Conservation (phyloP, 75 land plant genomes). For the Picea sitchensis region DNA sequence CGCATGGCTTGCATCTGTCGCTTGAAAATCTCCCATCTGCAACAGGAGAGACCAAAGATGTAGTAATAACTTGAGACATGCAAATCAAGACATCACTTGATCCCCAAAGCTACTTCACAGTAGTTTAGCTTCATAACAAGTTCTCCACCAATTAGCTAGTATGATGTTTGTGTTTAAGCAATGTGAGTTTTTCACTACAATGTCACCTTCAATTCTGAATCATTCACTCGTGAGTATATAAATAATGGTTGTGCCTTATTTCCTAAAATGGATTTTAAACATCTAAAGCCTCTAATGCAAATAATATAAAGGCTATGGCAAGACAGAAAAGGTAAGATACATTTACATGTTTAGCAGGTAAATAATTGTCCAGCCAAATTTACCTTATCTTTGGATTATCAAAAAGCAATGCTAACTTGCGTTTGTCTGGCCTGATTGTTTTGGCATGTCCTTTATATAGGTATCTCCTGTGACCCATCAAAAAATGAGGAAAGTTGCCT, state of each 20-base stretch:
- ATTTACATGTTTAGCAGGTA: constrained; percentile 26
- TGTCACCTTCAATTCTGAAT: too few species aligned
- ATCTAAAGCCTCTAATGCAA: background rate
- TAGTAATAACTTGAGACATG: too few species aligned
- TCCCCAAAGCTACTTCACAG: too few species aligned
- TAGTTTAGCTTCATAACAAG: too few species aligned
- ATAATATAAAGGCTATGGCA: background rate
- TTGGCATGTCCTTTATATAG: constrained; percentile 88
- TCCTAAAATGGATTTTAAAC: background rate
- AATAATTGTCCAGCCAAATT: background rate
- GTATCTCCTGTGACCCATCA: constrained; percentile 93
- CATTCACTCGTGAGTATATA: too few species aligned
- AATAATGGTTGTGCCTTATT: too few species aligned
- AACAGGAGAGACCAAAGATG: too few species aligned
- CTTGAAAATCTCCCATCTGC: constrained; percentile 31
- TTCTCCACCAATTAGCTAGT: too few species aligned
- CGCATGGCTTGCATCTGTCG: constrained; percentile 79
- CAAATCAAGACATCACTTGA: too few species aligned
- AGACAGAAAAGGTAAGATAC: background rate
- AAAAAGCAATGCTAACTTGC: constrained; percentile 80
- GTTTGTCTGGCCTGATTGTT: constrained; percentile 90
- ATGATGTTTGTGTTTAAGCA: too few species aligned
- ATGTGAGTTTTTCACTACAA: too few species aligned
- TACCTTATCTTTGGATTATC: constrained; percentile 66
- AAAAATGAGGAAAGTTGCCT: constrained; percentile 97